Base-by-base conservation (phyloP, 192 early-diverging fungal genomes). In the Dispira simplex region DNA sequence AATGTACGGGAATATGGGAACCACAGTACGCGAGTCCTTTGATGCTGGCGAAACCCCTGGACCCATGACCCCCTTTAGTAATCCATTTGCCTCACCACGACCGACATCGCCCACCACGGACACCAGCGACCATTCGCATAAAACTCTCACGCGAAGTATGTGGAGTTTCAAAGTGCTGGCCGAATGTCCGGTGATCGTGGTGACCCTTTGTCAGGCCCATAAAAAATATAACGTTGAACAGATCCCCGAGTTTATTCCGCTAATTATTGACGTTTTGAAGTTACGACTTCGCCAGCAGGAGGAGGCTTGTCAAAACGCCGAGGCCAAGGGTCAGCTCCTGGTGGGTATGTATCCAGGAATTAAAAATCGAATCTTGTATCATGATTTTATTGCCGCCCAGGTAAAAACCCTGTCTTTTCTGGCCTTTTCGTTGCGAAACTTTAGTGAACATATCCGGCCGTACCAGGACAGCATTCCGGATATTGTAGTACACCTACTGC, bases 351-450 rank as follows among this genome's bases (percentile, higher is more conserved):
- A 81, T 62, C 82, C 90, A 5, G 74, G 74, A 16, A 88, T 93
- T 49, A 82, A 71, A 32, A 87, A 92, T 68, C 71, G 79, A 21
- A 75, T 73, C n/a, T 81, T 82, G 5, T 90, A 92, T 60, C 75
- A 73, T 20, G 97, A 99, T 46, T 87, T 97, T 64, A 96, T 95
- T 43, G 84, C 90, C 11, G 85, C 97, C 21, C 97, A 99, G 79
- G 90, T 95, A 46, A 99, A 99, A 80, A 99, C 97, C 26, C 86
- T 97, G 72, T 95, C 94, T 10, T 99, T 98, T 67, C 72, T 99
- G 58, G 95, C 95, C 3, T 98, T 95, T 74, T 91, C 97, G 65
- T 77, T 95, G 55, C 80, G 90, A 26, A 89, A 84, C 44, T 96
- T 92, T 46, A 80, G 84, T 8, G 63, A 71, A 26, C 67, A 80